A percentile compares a stretch with the other conserved stretches of the same genome.
phyloP scores from a whole-genome alignment of 768 basidiomycete species.

The Rhizopogon vinicolor region DNA sequence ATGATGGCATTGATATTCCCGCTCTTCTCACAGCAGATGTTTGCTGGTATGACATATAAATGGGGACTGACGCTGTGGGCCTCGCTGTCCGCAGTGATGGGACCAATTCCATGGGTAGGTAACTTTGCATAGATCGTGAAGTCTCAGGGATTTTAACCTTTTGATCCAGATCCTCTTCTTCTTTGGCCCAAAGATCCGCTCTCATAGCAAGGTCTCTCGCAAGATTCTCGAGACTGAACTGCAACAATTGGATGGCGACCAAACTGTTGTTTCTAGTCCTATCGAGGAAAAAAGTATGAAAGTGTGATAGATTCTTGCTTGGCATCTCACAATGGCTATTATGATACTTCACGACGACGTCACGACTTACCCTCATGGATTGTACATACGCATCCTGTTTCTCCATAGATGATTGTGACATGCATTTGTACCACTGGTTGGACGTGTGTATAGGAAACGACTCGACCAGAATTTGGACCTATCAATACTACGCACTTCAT shows the following conservation, averaged over 20 bases:
- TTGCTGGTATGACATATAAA: slow-evolving; percentile 38
- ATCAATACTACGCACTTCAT: too few relatives aligned
- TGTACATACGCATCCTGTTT: too few relatives aligned
- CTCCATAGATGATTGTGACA: too few relatives aligned
- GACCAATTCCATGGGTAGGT: slow-evolving; percentile 40
- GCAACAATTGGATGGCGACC: neutral
- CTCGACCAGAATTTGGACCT: too few relatives aligned
- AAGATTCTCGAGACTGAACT: slow-evolving; percentile 14
- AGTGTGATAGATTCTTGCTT: neutral
- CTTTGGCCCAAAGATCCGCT: slow-evolving; percentile 28
- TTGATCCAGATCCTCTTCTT: slow-evolving; percentile 21
- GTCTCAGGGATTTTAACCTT: neutral
- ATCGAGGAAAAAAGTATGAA: neutral
- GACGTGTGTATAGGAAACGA: too few relatives aligned
- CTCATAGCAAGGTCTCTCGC: slow-evolving; percentile 19
- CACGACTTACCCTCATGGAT: neutral
- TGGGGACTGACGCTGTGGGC: slow-evolving; percentile 44
- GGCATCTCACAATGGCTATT: too few relatives aligned
- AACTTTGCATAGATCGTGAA: neutral
- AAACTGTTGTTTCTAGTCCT: neutral
- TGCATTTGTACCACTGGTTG: too few relatives aligned
- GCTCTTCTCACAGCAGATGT: slow-evolving; percentile 45
- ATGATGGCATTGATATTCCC: slow-evolving; percentile 40
- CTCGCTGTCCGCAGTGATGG: slow-evolving; percentile 36
- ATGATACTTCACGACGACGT: neutral